These are phyloP conservation scores for Fragilariopsis cylindrus DNA, from an alignment of 108 stramenopile genomes.

Conservation along the genomic window DNA sequence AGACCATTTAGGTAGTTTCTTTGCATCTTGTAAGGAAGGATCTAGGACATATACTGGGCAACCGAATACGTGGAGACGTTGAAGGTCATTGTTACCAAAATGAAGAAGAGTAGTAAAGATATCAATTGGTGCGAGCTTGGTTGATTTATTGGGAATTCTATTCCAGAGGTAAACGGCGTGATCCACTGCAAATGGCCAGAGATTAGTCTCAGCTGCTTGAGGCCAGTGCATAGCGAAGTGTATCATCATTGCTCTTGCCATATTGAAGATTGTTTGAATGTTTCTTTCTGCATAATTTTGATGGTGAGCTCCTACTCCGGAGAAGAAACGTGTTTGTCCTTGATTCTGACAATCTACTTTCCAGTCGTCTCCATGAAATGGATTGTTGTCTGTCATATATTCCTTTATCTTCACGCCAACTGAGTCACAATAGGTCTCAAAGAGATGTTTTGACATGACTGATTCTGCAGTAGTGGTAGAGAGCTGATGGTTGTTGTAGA, in stretches of 20 bases:
- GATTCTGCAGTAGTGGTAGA: conserved; percentile 32
- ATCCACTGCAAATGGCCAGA: conserved; percentile 49
- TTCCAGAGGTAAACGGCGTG: conserved; percentile 51
- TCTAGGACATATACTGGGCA: conserved; percentile 55
- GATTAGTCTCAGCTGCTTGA: conserved; percentile 12
- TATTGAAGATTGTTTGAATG: conserved; percentile 36
- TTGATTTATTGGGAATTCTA: conserved; percentile 20
- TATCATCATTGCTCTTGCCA: conserved; percentile 39
- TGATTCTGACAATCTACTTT: not conserved
- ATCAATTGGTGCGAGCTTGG: conserved; percentile 33
- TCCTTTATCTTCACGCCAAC: conserved; percentile 16
- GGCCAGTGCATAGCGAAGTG: conserved; percentile 58
- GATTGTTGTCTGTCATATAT: conserved; percentile 37
- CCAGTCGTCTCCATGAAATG: conserved; percentile 3
- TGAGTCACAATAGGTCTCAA: conserved; percentile 14
- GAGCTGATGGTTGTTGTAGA: conserved; percentile 35
- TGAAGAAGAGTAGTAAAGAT: not conserved
- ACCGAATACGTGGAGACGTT: conserved; percentile 22
- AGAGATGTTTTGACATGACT: conserved; percentile 24
- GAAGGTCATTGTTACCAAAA: conserved; percentile 7
- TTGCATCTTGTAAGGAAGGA: conserved; percentile 35
- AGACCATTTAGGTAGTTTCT: conserved; percentile 51
- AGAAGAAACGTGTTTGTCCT: conserved; percentile 29
- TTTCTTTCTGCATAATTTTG: conserved; percentile 49
- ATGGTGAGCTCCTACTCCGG: conserved; percentile 54